phyloP scores from a whole-genome alignment of 352 stramenopile species.

The Paralagenidium karlingii region DNA sequence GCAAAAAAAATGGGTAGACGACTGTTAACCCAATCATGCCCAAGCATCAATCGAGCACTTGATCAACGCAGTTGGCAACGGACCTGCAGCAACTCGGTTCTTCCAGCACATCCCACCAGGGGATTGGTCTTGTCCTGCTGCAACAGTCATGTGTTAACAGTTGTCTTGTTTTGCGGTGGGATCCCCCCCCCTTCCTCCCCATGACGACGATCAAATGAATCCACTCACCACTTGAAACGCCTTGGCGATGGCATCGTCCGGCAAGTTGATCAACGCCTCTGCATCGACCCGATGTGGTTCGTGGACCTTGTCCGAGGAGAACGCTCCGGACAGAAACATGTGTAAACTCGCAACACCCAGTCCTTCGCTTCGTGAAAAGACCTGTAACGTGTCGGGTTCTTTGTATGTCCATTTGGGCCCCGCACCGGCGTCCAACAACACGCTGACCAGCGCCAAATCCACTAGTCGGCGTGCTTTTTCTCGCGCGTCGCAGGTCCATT shows the following conservation, averaged over 20 bases:
- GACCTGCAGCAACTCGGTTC: conserved; percentile 62
- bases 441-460: conserved; percentile 65
- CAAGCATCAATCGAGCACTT: not conserved
- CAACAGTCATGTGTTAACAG: not conserved
- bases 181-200: not conserved
- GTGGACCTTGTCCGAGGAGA: conserved; percentile 30
- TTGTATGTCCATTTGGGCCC: conserved; percentile 58
- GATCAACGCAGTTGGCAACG: not conserved
- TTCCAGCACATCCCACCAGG: conserved; percentile 58
- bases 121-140: conserved; percentile 35
- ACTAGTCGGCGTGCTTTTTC: conserved; percentile 50
- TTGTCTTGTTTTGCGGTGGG: conserved; percentile 3
- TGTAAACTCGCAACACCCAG: conserved; percentile 74
- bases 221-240: conserved; percentile 64
- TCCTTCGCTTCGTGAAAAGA: conserved; percentile 61
- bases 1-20: too few relatives aligned
- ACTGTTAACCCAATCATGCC: too few relatives aligned
- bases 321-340: conserved; percentile 68
- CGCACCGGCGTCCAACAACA: conserved; percentile 69
- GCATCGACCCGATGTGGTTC: conserved; percentile 47
- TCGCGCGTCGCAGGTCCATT: conserved; percentile 28
- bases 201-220: not conserved
- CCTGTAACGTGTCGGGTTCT: conserved; percentile 47
- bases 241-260: conserved; percentile 46
- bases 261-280: conserved; percentile 30